Evolutionary conservation across 129 eudicot genomes (phyloP).

Genomic region (Centaurea solstitialis): DNA sequence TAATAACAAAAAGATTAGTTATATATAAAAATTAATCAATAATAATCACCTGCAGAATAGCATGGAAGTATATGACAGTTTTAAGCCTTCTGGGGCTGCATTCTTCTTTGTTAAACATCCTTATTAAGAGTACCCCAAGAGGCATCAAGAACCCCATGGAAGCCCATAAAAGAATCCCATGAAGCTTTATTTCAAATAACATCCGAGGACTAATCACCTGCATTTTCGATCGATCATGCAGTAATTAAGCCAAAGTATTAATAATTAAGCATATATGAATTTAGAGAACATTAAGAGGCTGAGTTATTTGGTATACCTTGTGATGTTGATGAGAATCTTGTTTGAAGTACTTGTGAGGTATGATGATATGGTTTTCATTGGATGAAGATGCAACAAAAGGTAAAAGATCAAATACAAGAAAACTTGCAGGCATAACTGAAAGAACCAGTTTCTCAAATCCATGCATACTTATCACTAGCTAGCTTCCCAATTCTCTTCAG

Average conservation of each 20-base stretch:
- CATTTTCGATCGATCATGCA: not conserved
- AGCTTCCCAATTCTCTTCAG: constrained; percentile 5
- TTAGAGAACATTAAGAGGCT: not conserved
- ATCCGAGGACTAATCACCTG: constrained; percentile 45
- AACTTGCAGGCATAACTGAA: constrained; percentile 22
- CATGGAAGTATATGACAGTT: constrained; percentile 50
- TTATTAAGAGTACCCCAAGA: constrained; percentile 54
- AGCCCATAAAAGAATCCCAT: constrained; percentile 74
- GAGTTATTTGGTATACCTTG: constrained; percentile 21
- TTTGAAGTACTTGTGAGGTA: constrained; percentile 30
- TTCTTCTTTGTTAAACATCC: constrained; percentile 45
- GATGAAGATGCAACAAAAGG: constrained; percentile 42
- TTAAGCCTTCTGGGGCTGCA: constrained; percentile 44
- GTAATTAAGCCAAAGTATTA: not conserved
- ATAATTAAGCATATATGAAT: not conserved
- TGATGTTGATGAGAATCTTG: constrained; percentile 24
- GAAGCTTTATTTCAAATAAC: constrained; percentile 46
- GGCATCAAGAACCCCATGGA: constrained; percentile 83
- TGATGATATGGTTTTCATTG: constrained; percentile 27
- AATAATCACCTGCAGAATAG: constrained; percentile 50
- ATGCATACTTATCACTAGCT: constrained; percentile 30
- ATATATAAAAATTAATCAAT: not conserved
- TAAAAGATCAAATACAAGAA: constrained; percentile 34
- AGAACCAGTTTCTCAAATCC: constrained; percentile 16
- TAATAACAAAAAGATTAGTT: not conserved